Evolutionary conservation across 139 green algal species (phyloP), one percentile per base, ranked within the genome.

Genomic region (Chlamydomonas sphaeroides): DNA sequence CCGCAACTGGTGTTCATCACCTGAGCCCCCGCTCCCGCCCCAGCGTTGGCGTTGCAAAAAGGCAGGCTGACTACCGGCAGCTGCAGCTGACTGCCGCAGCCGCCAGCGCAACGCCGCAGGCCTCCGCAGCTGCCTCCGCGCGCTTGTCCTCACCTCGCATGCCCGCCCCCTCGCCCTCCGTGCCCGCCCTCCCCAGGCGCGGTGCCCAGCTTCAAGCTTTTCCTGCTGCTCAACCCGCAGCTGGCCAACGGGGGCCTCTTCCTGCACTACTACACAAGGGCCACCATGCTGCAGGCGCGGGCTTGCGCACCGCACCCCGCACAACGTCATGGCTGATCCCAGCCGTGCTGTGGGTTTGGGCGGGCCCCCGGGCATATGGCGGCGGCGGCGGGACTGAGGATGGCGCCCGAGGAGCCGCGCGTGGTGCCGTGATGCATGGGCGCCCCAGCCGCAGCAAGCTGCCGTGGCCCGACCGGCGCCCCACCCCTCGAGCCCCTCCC

Each of bases 231-330:
- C 39, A 84, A 67, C 65, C 77, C 77, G 36, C 65, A 68, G 39
- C 77, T 84, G 15, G 62, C 35, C 42, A 70, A 84, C 49, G 77
- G 77, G 11, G 77, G 65, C 15, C 77, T 84, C 1, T 84, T 76
- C 77, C 77, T 84, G 48, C 63, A 84, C 15, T 84, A 84, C 65
- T 84, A 84, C 77, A 84, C 26, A 25, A 69, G 62, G 48, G 28
- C 75, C 42, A 45, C 57, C 35, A 84, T 84, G 63, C 65, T 84
- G 17, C 30, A 48, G 65, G 72, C 68, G 45, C 39, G 68, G 7
- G 30, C n/a, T n/a, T n/a, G n/a, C n/a, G n/a, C n/a, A n/a, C n/a
- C n/a, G n/a, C n/a, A n/a, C n/a, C n/a, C n/a, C n/a, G n/a, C n/a
- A n/a, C n/a, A n/a, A n/a, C n/a, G n/a, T n/a, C n/a, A n/a, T n/a